Percentiles rank a stretch among this genome's conserved stretches.
Conservation (phyloP, 495 filamentous ascomycete species). For the Talaromyces proteolyticus region DNA sequence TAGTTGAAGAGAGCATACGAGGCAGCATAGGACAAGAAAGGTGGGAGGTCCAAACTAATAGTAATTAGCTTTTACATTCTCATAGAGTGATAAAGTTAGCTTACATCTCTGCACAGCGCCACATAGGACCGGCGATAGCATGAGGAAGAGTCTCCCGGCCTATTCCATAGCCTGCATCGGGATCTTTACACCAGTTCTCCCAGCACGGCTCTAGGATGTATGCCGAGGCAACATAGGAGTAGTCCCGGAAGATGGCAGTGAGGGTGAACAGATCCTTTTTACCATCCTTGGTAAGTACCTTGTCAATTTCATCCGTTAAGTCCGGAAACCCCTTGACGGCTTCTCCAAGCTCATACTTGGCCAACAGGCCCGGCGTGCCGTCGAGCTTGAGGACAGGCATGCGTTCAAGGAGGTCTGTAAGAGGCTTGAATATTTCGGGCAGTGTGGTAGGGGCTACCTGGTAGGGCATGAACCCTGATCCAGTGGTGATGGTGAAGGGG, state of each 20-base stretch:
- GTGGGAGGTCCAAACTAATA: constrained; percentile 41
- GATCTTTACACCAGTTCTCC: constrained; percentile 54
- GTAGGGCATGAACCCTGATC: constrained; percentile 64
- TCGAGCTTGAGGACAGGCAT: constrained; percentile 68
- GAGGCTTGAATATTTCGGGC: constrained; percentile 61
- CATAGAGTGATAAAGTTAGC: constrained; percentile 21
- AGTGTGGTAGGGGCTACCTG: constrained; percentile 28
- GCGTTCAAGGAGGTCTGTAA: constrained; percentile 63
- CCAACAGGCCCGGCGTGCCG: constrained; percentile 71
- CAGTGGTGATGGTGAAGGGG: constrained; percentile 84
- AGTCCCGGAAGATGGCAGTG: constrained; percentile 84
- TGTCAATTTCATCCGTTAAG: constrained; percentile 63
- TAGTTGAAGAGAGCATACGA: constrained; percentile 92
- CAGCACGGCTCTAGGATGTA: constrained; percentile 96
- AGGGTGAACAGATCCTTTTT: constrained; percentile 62
- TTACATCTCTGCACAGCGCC: constrained; percentile 72
- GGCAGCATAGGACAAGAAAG: constrained; percentile 94
- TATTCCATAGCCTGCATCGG: constrained; percentile 66
- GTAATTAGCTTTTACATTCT: not conserved
- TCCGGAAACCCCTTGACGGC: constrained; percentile 67
- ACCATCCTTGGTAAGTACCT: constrained; percentile 43
- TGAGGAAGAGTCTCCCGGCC: constrained; percentile 64
- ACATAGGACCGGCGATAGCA: constrained; percentile 67
- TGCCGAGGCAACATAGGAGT: constrained; percentile 80
- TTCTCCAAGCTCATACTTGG: constrained; percentile 62